Base-by-base conservation (phyloP, 257 asterid genomes). In the Echium plantagineum region DNA sequence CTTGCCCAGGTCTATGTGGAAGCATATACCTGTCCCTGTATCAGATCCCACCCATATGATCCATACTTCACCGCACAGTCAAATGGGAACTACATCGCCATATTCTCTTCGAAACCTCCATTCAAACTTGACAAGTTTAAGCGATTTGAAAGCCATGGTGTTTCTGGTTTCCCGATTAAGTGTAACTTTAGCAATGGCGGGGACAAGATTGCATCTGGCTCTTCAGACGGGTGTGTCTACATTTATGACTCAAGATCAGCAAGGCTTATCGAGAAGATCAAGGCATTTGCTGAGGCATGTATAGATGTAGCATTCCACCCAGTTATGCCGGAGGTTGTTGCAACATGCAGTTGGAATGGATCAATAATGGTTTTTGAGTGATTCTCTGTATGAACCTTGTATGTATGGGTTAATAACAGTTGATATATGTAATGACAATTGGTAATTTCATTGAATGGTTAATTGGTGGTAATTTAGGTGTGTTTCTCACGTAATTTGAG, bases 11-110 rank as follows among this genome's bases (percentile, higher is more conserved):
- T 93, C 42, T 93, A 89, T 63, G 75, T 84, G 2, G 97, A 93
- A 75, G 97, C 98, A 60, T 93, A 84, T 66, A 83, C 94, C 6
- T 89, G 97, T 76, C 84, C 97, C 19, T 74, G 79, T 59, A 80
- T 93, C 60, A 78, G 87, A 69, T 65, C 75, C 73, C 98, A 89
- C 70, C 97, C 97, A n/a, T 69, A 63, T 1, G 94, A 84, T 73
- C 86, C 94, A 60, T 82, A 80, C 68, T 93, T 93, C 42, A 71
- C 86, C 56, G 97, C 95, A 3, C 97, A 89, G 62, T 89, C 98
- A 70, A 86, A 93, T 62, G 98, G 94, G 68, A 86, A 93, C 79
- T 89, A 89, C 63, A 89, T 89, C 24, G 98, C 97, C 17, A 78
- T 84, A 69, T 81, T 93, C 74, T 84, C 94, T 24, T 65, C 89